Base-by-base conservation (phyloP, 108 stramenopile genomes). In the Nitzschia sp. region DNA sequence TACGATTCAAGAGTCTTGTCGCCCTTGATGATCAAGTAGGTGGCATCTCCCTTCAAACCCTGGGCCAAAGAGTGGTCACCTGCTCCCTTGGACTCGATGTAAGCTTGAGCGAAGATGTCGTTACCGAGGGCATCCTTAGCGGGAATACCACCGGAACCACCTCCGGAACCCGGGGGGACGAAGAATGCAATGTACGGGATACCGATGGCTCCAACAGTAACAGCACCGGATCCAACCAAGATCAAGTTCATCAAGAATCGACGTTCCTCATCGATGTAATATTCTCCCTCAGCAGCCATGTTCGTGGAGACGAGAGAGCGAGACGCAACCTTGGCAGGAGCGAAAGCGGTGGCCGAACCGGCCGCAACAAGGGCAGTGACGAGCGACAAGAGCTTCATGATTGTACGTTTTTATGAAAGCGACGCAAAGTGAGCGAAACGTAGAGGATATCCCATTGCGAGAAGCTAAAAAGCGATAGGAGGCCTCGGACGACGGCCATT, bases 41-140 rank as follows among this genome's bases (percentile, higher is more conserved):
- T 98, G 54, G 98, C 96, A 90, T 98, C 98, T 74, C 98, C 98
- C 90, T 96, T 97, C 73, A 98, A 83, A 60, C 98, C 98, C 75
- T 97, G 96, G 27, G 95, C 95, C 25, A 98, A 87, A 31, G 91
- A 92, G 63, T 95, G 86, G 78, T 93, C 92, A 17, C 92, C 92
- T 33, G 84, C 77, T 48, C 79, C 82, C 82, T 98, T 95, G 19
- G 85, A 72, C 11, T 77, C 86, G 54, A 97, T 80, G 91, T 97
- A 98, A 51, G 88, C 94, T 69, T 85, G 86, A 36, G 82, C 72
- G 19, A 89, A 83, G 66, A 98, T 71, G 57, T 97, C 95, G 71
- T 96, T 85, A 69, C 98, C 98, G 55, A 96, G 83, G 25, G 93
- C 95, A 82, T 97, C 91, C 76, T 95, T 95, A 11, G 98, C 98